Percentiles rank a stretch among this genome's conserved stretches.
These are phyloP conservation scores for Blastobotrys terrestris DNA, from an alignment of 805 yeast genomes.

Conservation along the genomic window DNA sequence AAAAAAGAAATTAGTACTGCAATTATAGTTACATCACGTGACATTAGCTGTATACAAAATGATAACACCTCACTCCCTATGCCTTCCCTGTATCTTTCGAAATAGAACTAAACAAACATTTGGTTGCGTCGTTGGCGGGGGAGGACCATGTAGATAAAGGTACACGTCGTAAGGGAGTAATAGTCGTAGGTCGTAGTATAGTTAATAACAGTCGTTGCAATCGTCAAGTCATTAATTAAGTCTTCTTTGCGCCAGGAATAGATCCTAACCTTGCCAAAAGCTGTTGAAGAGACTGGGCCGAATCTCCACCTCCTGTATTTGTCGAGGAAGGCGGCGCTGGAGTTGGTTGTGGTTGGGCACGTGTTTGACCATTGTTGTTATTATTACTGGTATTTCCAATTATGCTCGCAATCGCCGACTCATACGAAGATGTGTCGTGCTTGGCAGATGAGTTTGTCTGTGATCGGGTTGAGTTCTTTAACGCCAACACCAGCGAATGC, in stretches of 20 bases:
- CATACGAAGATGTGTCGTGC: neutral
- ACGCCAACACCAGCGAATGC: neutral
- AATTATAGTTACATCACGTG: neutral
- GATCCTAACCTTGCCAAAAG: neutral
- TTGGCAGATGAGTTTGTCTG: neutral
- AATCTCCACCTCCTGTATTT: neutral
- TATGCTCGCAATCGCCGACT: neutral
- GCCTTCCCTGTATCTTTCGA: too few relatives aligned
- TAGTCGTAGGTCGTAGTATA: neutral
- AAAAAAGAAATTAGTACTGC: neutral
- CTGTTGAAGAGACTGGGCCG: neutral
- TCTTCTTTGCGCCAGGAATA: neutral
- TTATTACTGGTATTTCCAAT: neutral
- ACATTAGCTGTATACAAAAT: neutral
- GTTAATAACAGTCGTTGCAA: neutral
- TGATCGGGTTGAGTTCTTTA: neutral
- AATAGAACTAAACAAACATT: too few relatives aligned
- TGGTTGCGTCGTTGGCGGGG: too few relatives aligned
- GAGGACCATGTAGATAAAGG: too few relatives aligned
- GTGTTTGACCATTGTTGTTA: neutral
- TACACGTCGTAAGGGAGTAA: neutral
- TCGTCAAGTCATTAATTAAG: neutral
- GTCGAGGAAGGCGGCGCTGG: neutral
- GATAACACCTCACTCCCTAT: neutral
- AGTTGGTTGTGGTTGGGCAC: too few relatives aligned